Evolutionary conservation across 2,329 filamentous ascomycete genomes (phyloP).

Genomic region (Penicillium sp.): DNA sequence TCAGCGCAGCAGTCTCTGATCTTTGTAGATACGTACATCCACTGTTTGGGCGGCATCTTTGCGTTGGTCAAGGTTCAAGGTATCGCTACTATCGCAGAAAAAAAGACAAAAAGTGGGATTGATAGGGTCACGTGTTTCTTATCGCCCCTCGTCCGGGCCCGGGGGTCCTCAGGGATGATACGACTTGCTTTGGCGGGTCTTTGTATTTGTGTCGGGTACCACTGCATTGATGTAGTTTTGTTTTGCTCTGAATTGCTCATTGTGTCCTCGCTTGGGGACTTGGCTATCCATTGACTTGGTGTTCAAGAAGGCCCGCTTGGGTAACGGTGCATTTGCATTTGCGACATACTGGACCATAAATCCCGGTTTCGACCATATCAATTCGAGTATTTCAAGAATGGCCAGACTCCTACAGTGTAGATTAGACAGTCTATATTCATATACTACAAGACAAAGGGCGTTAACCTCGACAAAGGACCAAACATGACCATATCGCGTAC

Average conservation of each 20-base stretch:
- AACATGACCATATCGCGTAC: background rate
- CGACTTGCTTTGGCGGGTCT: background rate
- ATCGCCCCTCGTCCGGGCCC: constrained; percentile 28
- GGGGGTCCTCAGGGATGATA: constrained; percentile 18
- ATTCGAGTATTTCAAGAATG: no score
- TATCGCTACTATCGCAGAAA: constrained; percentile 15
- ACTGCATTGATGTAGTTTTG: background rate
- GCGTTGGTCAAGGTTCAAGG: constrained; percentile 11
- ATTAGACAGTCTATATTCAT: background rate
- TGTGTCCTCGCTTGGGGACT: constrained; percentile 12
- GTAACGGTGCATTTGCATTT: background rate
- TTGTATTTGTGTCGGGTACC: background rate
- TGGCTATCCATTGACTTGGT: constrained; percentile 11
- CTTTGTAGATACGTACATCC: constrained; percentile 56
- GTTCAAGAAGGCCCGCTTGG: constrained; percentile 3
- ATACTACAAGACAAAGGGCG: background rate
- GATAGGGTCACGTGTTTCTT: constrained; percentile 32
- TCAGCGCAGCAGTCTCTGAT: background rate
- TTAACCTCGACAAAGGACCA: background rate
- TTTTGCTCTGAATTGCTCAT: background rate
- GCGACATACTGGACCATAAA: background rate
- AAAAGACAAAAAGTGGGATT: constrained; percentile 31
- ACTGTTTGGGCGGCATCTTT: constrained; percentile 71
- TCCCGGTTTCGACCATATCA: no score
- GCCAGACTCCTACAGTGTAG: background rate